These are phyloP conservation scores for Mucor sp. DNA, from an alignment of 371 early-diverging fungal genomes.

Conservation along the genomic window DNA sequence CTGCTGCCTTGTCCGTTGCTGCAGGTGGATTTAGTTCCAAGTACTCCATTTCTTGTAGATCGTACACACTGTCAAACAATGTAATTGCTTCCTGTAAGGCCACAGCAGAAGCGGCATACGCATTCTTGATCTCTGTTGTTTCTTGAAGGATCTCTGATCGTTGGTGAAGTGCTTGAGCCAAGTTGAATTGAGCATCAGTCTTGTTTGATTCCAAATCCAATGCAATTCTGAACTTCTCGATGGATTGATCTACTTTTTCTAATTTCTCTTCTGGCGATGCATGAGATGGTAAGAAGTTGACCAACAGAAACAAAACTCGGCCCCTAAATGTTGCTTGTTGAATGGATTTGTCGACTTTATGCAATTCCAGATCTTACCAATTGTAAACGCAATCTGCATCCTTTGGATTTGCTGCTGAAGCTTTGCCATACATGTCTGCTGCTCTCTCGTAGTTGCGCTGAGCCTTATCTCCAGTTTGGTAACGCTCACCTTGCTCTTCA, in stretches of 20 bases:
- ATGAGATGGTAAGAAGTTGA: slow-evolving; percentile 55
- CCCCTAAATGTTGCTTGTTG: slow-evolving; percentile 43
- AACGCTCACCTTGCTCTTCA: slow-evolving; percentile 76
- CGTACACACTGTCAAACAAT: slow-evolving; percentile 53
- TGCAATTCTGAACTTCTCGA: slow-evolving; percentile 57
- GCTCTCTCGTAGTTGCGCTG: slow-evolving; percentile 67
- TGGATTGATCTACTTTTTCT: slow-evolving; percentile 54
- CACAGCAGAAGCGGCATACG: slow-evolving; percentile 48
- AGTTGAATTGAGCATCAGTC: slow-evolving; percentile 70
- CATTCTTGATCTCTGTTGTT: slow-evolving; percentile 52
- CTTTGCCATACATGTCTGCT: slow-evolving; percentile 65
- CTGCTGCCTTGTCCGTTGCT: not conserved
- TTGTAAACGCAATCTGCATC: slow-evolving; percentile 73
- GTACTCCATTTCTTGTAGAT: slow-evolving; percentile 48
- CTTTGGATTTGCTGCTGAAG: slow-evolving; percentile 51
- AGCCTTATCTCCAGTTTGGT: slow-evolving; percentile 67
- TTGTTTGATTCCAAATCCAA: slow-evolving; percentile 52
- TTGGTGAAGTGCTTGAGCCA: slow-evolving; percentile 69
- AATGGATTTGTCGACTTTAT: not conserved
- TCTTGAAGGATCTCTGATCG: slow-evolving; percentile 67
- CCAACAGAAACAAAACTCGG: slow-evolving; percentile 65
- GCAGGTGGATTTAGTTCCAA: slow-evolving; percentile 2
- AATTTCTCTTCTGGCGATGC: slow-evolving; percentile 51
- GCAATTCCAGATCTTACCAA: slow-evolving; percentile 40
- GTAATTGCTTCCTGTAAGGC: slow-evolving; percentile 59